phyloP scores from a whole-genome alignment of 805 yeast genomes.

The Lipomyces kockii region DNA sequence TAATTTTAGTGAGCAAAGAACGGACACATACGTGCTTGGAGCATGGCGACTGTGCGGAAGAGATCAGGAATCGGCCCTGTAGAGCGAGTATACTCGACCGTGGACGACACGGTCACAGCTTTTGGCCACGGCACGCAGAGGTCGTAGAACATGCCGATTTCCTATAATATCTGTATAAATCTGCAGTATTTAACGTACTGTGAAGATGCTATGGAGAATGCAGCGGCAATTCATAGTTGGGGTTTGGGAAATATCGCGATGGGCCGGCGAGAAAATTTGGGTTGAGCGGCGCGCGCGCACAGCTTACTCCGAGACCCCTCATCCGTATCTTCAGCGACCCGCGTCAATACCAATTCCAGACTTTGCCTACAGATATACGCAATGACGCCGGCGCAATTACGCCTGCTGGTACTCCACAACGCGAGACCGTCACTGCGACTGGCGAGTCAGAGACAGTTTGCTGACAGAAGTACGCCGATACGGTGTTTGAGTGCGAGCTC shows the following conservation, averaged over 20 bases:
- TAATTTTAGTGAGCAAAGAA: neutral
- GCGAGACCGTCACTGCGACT: neutral
- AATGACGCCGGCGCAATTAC: neutral
- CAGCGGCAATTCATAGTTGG: neutral
- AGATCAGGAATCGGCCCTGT: conserved; percentile 30
- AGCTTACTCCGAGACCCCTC: too few relatives aligned
- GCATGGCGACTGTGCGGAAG: conserved; percentile 38
- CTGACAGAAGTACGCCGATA: neutral
- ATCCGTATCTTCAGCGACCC: too few relatives aligned
- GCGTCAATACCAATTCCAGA: too few relatives aligned
- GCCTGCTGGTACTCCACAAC: neutral
- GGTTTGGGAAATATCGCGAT: too few relatives aligned
- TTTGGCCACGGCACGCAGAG: conserved; percentile 48
- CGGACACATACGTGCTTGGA: conserved; percentile 37
- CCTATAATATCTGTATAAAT: neutral
- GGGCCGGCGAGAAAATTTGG: too few relatives aligned
- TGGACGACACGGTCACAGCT: conserved; percentile 16
- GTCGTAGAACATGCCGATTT: conserved; percentile 44
- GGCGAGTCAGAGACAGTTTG: neutral
- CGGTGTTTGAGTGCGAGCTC: neutral
- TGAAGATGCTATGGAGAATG: neutral
- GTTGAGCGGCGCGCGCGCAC: too few relatives aligned
- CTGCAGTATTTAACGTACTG: neutral
- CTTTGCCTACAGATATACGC: neutral
- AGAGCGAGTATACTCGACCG: conserved; percentile 16